Evolutionary conservation across 2,329 filamentous ascomycete species (phyloP), one percentile per base, ranked within the genome.

Genomic region (Botryosphaeria dothidea): DNA sequence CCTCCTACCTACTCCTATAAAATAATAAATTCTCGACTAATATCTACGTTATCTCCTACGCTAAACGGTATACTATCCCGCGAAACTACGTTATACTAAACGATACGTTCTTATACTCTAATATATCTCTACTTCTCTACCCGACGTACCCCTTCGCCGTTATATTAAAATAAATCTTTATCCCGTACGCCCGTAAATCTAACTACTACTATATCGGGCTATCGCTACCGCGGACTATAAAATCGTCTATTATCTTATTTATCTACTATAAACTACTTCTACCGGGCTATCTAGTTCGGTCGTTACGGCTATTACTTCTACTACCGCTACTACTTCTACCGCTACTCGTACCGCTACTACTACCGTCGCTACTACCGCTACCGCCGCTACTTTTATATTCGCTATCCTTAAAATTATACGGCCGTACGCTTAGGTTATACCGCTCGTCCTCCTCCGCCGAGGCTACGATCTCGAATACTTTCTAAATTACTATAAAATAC

Each of bases 401-500:
- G 34, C 29, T 41, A 25, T 51, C 11, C 4, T 13, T 23, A 8
- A 29, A 29, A 27, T 51, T 5, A 11, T 13, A 17, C 11, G 23
- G 46, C 23, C 3, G 15, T 19, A 17, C 41, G 21, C 29, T 56
- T 4, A 4, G 13, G 15, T 6, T 56, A 38, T 15, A 15, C 7
- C 58, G 8, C 41, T 19, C 41, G 41, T 45, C 41, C 41, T 45
- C 41, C 17, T 45, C 41, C 41, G 19, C 41, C 41, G 41, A 17
- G 4, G 41, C n/a, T 34, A 66, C 52, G 63, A 52, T 17, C 58
- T 67, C 67, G 49, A 69, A 63, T 41, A 58, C 68, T 48, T 71
- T 61, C 66, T 71, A 51, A n/a, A 72, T 58, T 1, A 71, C 66
- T 51, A 71, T 70, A 48, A 70, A 71, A 31, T 64, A 52, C 11